A percentile compares a stretch with the other conserved stretches of the same genome.
phyloP scores from a whole-genome alignment of 805 yeast species.

The Zygosaccharomyces rouxii region DNA sequence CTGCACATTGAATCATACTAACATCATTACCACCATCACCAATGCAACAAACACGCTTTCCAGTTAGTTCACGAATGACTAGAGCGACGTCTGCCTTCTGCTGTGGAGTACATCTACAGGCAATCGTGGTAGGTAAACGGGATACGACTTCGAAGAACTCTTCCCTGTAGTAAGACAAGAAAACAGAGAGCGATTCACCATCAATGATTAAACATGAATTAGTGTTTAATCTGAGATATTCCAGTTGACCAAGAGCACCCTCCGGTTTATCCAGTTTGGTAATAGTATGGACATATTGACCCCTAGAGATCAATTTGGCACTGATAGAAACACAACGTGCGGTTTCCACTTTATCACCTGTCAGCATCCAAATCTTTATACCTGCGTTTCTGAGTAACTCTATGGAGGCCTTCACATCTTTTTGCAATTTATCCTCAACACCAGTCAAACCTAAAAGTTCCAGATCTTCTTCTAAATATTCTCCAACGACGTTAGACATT shows the following conservation, averaged over 20 bases:
- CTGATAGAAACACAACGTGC: constrained; percentile 97
- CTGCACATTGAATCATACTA: constrained; percentile 97
- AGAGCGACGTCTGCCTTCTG: constrained; percentile 95
- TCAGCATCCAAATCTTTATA: constrained; percentile 96
- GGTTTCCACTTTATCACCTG: constrained; percentile 98
- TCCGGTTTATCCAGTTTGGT: constrained; percentile 58
- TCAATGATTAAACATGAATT: constrained; percentile 74
- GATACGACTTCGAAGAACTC: constrained; percentile 80
- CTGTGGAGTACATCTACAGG: constrained; percentile 98
- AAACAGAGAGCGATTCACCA: constrained; percentile 82
- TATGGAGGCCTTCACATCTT: constrained; percentile 85
- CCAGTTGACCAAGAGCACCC: constrained; percentile 70
- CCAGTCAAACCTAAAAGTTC: constrained; percentile 93
- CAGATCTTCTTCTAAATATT: constrained; percentile 72
- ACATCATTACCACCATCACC: constrained; percentile 99
- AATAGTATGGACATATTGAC: constrained; percentile 86
- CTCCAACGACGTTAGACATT: constrained; percentile 64
- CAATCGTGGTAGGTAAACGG: constrained; percentile 86
- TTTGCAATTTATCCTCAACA: constrained; percentile 92
- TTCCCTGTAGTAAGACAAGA: constrained; percentile 54
- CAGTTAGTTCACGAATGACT: constrained; percentile 71
- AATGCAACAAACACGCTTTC: constrained; percentile 91
- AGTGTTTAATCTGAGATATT: constrained; percentile 57
- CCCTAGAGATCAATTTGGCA: constrained; percentile 86
- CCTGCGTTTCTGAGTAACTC: constrained; percentile 95